Evolutionary conservation across 768 basidiomycete genomes (phyloP).

Genomic region (Serendipita vermifera): DNA sequence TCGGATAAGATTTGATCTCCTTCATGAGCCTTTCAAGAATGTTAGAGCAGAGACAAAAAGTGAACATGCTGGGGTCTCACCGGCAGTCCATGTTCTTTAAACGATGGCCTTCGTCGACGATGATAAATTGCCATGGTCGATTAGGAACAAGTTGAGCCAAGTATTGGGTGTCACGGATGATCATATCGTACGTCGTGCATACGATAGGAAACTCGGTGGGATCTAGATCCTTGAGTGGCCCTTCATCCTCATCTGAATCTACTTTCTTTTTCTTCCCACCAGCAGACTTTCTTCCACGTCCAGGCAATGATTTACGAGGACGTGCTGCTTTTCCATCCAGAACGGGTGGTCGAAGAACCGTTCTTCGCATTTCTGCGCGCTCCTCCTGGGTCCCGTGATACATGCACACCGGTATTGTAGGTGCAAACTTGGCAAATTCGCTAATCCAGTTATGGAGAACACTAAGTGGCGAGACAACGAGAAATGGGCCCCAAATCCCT

Average conservation of each 20-base stretch:
- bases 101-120: conserved; percentile 92
- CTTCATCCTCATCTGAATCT: conserved; percentile 16
- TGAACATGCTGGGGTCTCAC: conserved; percentile 19
- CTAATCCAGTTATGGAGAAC: conserved; percentile 85
- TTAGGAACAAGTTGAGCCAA: conserved; percentile 37
- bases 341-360: conserved; percentile 22
- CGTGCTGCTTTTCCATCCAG: not conserved
- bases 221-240: conserved; percentile 15
- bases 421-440: conserved; percentile 78
- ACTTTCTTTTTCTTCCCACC: conserved; percentile 17
- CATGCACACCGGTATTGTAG: conserved; percentile 81
- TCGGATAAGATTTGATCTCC: conserved; percentile 77
- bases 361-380: conserved; percentile 63
- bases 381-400: conserved; percentile 81
- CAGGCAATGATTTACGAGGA: conserved; percentile 5
- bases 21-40: conserved; percentile 43
- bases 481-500: conserved; percentile 56
- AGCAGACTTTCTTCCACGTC: conserved; percentile 15
- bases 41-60: conserved; percentile 13
- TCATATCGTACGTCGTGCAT: conserved; percentile 85
- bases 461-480: conserved; percentile 86
- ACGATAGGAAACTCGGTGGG: conserved; percentile 20
- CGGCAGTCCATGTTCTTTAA: conserved; percentile 90
- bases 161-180: conserved; percentile 66
- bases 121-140: conserved; percentile 70